Base-by-base conservation (phyloP, 192 early-diverging fungal genomes). In the Phlyctochytrium bullatum region DNA sequence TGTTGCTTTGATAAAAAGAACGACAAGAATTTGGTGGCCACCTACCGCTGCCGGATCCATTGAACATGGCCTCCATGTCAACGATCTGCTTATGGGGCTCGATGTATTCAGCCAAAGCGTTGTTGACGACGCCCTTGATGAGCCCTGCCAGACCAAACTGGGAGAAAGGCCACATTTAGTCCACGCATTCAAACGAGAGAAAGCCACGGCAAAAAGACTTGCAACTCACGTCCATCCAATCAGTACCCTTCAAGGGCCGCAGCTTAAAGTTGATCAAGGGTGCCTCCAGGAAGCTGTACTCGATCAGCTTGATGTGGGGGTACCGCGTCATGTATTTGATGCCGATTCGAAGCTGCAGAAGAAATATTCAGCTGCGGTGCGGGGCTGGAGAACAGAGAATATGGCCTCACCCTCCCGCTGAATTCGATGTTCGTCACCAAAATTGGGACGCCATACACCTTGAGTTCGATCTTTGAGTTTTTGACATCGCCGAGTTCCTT, bases 201-300 rank as follows among this genome's bases (percentile, higher is more conserved):
- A 47, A 20, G 20, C 6, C 6, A 47, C 40, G 20, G 40, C 6
- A 88, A 67, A 95, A 93, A n/a, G 31, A 57, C 16, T 25, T n/a
- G n/a, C n/a, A n/a, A 68, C 73, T 65, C 40, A 79, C 78, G 76
- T 92, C 87, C 75, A 88, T 90, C 70, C 95, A 88, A 74, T 97
- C 95, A 61, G 78, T 60, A 2, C 64, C 71, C 54, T 81, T 81
- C 34, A 98, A 84, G 1, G 96, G 96, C 68, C 93, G 88, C 34
- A 98, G 84, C 35, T 82, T 82, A 81, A 94, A 98, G 78, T 95
- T 92, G 47, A 98, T 84, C 23, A 78, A 77, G 33, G 96, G 96
- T 23, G 83, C 77, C 65, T 93, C 88, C 60, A 93, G 72, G 77
- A 98, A 94, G 66, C 88, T 85, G 61, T 92, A 85, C 51, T 93